A percentile compares a stretch with the other conserved stretches of the same genome.
Evolutionary conservation across 2,329 filamentous ascomycete species (phyloP).

Genomic region (Pleoardoris graminearum): DNA sequence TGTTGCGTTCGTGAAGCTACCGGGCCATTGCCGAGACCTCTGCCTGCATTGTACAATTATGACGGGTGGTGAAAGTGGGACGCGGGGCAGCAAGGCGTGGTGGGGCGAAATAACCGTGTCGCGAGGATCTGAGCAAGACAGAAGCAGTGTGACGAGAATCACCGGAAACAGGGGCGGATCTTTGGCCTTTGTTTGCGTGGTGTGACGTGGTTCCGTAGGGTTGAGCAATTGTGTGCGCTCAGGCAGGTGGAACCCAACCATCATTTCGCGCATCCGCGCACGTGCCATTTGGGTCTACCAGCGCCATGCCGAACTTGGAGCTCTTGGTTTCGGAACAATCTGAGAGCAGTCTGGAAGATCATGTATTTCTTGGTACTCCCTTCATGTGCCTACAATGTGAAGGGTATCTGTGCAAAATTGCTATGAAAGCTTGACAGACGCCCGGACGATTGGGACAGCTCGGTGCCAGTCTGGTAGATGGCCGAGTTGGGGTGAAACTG

Average conservation of each 20-base stretch:
- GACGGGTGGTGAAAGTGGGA: conserved; percentile 41
- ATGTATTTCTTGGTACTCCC: not conserved
- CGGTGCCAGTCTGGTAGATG: no score
- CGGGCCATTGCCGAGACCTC: conserved; percentile 37
- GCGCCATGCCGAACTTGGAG: not conserved
- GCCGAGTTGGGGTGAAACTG: no score
- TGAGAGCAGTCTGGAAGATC: not conserved
- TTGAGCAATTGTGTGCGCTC: conserved; percentile 4
- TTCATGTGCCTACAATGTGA: not conserved
- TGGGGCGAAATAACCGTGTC: conserved; percentile 4
- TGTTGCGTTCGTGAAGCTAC: conserved; percentile 35
- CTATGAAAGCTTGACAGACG: no score
- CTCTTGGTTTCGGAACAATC: not conserved
- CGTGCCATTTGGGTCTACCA: conserved; percentile 20
- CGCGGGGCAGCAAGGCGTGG: conserved; percentile 32
- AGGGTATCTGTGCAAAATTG: no score
- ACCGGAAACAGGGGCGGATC: not conserved
- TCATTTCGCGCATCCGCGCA: conserved; percentile 23
- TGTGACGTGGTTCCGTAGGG: conserved; percentile 20
- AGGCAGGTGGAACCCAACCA: conserved; percentile 9
- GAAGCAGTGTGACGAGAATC: not conserved
- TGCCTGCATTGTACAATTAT: conserved; percentile 41
- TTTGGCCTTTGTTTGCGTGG: conserved; percentile 20
- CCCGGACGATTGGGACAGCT: no score
- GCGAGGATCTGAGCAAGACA: conserved; percentile 16